These are phyloP conservation scores for Kwoniella dendrophila DNA, from an alignment of 768 basidiomycete genomes.

Conservation along the genomic window DNA sequence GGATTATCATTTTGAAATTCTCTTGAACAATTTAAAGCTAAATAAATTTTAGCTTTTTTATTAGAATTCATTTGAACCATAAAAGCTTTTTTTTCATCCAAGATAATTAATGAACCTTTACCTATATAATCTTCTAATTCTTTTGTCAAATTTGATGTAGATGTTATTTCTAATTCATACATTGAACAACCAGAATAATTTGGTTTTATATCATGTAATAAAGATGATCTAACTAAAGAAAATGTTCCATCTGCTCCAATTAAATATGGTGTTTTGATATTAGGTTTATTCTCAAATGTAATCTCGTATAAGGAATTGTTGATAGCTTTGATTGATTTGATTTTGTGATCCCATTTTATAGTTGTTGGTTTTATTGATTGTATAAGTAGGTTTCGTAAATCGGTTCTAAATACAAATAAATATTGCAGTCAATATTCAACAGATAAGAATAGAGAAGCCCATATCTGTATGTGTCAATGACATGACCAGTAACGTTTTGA, in stretches of 20 bases:
- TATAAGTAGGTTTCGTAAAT: slow-evolving; percentile 32
- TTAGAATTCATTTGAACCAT: slow-evolving; percentile 56
- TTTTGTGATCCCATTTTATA: slow-evolving; percentile 32
- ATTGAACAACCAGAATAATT: slow-evolving; percentile 54
- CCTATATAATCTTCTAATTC: slow-evolving; percentile 44
- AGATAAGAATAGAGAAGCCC: background rate
- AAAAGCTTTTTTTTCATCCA: slow-evolving; percentile 46
- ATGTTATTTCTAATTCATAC: slow-evolving; percentile 37
- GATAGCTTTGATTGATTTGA: slow-evolving; percentile 19
- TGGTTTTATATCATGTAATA: slow-evolving; percentile 53
- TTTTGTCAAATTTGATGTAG: slow-evolving; percentile 39
- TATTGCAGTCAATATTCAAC: too few relatives aligned
- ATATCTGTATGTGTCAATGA: background rate
- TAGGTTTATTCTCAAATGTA: slow-evolving; percentile 21
- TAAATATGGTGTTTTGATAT: slow-evolving; percentile 33
- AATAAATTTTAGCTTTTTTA: slow-evolving; percentile 47
- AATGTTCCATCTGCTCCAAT: slow-evolving; percentile 60
- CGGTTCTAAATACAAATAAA: too few relatives aligned
- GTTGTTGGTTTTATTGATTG: slow-evolving; percentile 26
- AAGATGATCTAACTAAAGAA: slow-evolving; percentile 56
- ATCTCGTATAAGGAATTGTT: slow-evolving; percentile 18
- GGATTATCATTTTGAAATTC: slow-evolving; percentile 27
- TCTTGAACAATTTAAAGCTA: slow-evolving; percentile 22
- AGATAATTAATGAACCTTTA: slow-evolving; percentile 48
- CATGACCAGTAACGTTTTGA: background rate